Percentiles rank a stretch among this genome's conserved stretches.
Conservation (phyloP, 2,329 filamentous ascomycete species). For the Aspergillus hiratsukae region DNA sequence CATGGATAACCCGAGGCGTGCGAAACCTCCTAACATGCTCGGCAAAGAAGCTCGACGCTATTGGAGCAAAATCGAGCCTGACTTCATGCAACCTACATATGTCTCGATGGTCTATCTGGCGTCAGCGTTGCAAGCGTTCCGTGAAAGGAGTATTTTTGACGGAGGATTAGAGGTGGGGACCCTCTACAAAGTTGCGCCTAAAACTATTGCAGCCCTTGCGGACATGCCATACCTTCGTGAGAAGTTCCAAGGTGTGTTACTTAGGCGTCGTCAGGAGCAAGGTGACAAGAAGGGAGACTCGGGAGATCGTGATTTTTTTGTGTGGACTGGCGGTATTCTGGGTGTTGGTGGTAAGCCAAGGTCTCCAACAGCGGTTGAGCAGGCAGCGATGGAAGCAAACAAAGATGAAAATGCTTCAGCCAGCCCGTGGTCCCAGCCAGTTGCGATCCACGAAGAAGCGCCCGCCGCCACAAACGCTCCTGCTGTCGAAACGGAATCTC, state of each 20-base stretch:
- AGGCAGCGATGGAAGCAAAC: neutral
- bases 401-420: neutral
- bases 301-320: conserved; percentile 16
- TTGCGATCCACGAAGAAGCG: neutral
- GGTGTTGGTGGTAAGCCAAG: conserved; percentile 23
- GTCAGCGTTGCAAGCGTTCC: conserved; percentile 35
- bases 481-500: neutral
- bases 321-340: conserved; percentile 34
- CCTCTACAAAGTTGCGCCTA: conserved; percentile 29
- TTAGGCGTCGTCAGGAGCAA: conserved; percentile 29
- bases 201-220: conserved; percentile 34
- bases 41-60: conserved; percentile 28
- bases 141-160: conserved; percentile 30
- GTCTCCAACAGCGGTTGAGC: conserved; percentile 2
- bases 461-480: neutral
- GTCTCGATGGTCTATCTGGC: conserved; percentile 42
- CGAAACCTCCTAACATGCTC: conserved; percentile 22
- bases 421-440: neutral
- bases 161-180: conserved; percentile 26
- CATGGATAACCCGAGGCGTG: conserved; percentile 25
- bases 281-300: conserved; percentile 13
- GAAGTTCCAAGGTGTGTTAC: conserved; percentile 38
- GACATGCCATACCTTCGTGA: conserved; percentile 38
- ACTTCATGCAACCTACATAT: conserved; percentile 42
- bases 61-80: conserved; percentile 36